Evolutionary conservation across 768 basidiomycete genomes (phyloP).

Genomic region (Lactarius deliciosus): DNA sequence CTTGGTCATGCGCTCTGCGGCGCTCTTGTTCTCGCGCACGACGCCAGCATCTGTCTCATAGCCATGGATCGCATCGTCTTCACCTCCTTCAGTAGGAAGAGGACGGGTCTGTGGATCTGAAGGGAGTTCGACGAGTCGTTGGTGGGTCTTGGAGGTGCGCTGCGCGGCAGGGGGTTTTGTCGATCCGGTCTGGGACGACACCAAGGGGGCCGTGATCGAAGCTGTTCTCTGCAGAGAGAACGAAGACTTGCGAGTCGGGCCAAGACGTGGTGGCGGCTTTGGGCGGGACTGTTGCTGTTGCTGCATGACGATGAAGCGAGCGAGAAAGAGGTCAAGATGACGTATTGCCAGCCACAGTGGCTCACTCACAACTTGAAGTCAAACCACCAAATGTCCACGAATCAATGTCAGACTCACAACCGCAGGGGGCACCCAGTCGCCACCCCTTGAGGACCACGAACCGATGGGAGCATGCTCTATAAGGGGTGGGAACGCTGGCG

Average conservation of each 20-base stretch:
- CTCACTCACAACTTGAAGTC: not conserved
- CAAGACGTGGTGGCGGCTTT: constrained; percentile 5
- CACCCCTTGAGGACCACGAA: constrained; percentile 22
- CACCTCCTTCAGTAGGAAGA: constrained; percentile 36
- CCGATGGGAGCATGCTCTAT: constrained; percentile 29
- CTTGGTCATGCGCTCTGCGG: constrained; percentile 87
- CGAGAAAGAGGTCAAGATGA: constrained; percentile 16
- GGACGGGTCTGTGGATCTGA: constrained; percentile 88
- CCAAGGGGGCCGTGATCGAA: not conserved
- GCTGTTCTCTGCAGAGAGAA: constrained; percentile 9
- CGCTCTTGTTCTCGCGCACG: constrained; percentile 62
- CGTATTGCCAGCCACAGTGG: constrained; percentile 4
- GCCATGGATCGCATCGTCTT: constrained; percentile 52
- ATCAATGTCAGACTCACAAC: not conserved
- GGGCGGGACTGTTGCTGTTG: constrained; percentile 10
- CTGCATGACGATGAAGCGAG: constrained; percentile 1
- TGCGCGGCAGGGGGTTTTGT: constrained; percentile 40
- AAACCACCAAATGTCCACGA: constrained; percentile 13
- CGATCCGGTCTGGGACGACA: not conserved
- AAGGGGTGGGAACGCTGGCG: constrained; percentile 23
- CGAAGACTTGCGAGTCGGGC: constrained; percentile 7
- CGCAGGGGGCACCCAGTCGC: constrained; percentile 26
- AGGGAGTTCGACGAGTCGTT: constrained; percentile 87
- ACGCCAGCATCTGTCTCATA: constrained; percentile 61
- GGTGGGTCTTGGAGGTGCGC: constrained; percentile 86